These are phyloP conservation scores for Coemansia guatemalensis DNA, from an alignment of 192 early-diverging fungal species.

Conservation along the genomic window DNA sequence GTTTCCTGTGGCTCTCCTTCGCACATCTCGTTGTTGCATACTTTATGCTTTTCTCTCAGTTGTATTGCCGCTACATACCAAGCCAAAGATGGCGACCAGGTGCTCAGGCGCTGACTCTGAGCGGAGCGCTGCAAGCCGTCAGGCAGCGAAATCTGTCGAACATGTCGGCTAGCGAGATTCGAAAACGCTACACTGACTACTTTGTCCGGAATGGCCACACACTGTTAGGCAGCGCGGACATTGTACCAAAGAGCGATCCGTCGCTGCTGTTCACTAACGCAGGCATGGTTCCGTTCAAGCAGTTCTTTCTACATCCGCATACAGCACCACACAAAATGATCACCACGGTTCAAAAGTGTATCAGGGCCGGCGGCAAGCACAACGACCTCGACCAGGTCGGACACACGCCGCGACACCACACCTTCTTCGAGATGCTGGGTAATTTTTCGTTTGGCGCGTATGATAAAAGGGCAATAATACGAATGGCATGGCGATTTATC, in stretches of 20 bases:
- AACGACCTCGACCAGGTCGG: conserved; percentile 99
- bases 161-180: conserved; percentile 67
- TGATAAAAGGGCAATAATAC: conserved; percentile 89
- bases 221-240: conserved; percentile 76
- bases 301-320: conserved; percentile 84
- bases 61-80: neutral
- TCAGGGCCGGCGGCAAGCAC: conserved; percentile 97
- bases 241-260: conserved; percentile 91
- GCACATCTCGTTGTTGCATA: neutral
- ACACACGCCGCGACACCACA: conserved; percentile 95
- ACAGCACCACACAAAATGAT: conserved; percentile 83
- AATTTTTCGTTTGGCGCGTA: conserved; percentile 99
- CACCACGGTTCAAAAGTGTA: conserved; percentile 97
- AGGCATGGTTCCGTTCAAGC: conserved; percentile 98
- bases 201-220: conserved; percentile 72
- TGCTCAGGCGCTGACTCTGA: neutral
- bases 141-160: conserved; percentile 9
- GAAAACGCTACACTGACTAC: conserved; percentile 83
- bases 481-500: conserved; percentile 88
- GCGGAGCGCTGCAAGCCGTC: neutral
- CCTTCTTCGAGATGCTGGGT: conserved; percentile 99
- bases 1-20: neutral
- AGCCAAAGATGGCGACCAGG: neutral
- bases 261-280: conserved; percentile 95
- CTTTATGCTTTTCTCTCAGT: neutral